These are phyloP conservation scores for Candida saitoana DNA, from an alignment of 805 yeast species.

Conservation along the genomic window DNA sequence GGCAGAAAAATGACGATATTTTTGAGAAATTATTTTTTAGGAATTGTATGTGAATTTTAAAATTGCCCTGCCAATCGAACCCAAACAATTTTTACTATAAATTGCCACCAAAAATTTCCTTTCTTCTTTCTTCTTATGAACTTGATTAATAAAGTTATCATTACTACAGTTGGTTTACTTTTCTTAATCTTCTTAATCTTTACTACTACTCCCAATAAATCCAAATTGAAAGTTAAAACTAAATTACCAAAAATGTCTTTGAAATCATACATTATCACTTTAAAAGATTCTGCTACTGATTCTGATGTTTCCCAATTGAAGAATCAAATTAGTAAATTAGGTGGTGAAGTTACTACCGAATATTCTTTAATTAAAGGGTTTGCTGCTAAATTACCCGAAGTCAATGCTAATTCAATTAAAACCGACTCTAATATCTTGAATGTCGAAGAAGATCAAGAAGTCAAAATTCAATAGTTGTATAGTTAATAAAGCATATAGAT, in stretches of 20 bases:
- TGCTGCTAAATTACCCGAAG: conserved; percentile 53
- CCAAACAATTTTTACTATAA: no score
- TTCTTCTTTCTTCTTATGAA: conserved; percentile 1
- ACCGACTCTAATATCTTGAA: conserved; percentile 49
- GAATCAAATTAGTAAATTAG: conserved; percentile 44
- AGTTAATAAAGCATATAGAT: not conserved
- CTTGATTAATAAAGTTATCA: conserved; percentile 1
- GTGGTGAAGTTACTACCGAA: conserved; percentile 61
- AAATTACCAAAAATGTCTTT: conserved; percentile 18
- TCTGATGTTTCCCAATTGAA: conserved; percentile 42
- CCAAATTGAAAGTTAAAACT: not conserved
- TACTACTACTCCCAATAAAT: not conserved
- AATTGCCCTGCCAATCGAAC: no score
- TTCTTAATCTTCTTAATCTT: conserved; percentile 1
- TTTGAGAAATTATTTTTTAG: no score
- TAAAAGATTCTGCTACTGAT: conserved; percentile 42
- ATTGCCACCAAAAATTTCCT: no score
- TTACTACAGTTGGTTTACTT: not conserved
- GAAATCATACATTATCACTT: conserved; percentile 41
- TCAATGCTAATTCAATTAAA: conserved; percentile 46
- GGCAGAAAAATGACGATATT: no score
- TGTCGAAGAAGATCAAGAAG: conserved; percentile 68
- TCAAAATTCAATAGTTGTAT: conserved; percentile 40
- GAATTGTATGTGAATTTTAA: no score
- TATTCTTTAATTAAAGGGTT: conserved; percentile 66